Base-by-base conservation (phyloP, 257 asterid species). In the Ligustrum vulgare region DNA sequence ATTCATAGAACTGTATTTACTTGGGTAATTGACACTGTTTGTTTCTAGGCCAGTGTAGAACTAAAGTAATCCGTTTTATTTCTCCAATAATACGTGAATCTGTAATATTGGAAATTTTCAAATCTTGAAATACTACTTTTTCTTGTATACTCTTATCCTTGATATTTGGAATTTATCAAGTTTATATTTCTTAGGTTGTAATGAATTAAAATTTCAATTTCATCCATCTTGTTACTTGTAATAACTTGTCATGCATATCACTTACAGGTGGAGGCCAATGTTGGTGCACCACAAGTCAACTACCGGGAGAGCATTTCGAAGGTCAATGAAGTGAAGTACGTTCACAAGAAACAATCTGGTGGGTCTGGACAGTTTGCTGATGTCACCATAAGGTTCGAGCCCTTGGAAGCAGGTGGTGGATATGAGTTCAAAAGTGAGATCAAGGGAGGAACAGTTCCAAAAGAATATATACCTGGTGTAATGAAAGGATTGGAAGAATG, bases 251-350 rank as follows among this genome's bases (percentile, higher is more conserved):
- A 22, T 67, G 16, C 67, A n/a, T 68, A 31, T 56, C 72, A 47
- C 47, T 63, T 45, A 69, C 78, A 92, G 99, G 99, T 95, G 82
- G 99, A 89, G 81, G 99, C 99, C 36, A 95, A 93, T 75, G 99
- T 95, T 64, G 99, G 99, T 81, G 99, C 99, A 64, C 99, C 99
- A 70, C 99, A 95, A 87, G 99, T 95, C 51, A 95, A 95, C 89
- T 95, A 95, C 75, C 86, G 98, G 32, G 98, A 95, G 73, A 93
- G 99, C 88, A 95, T 95, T 79, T 95, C 97, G 25, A 89, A 67
- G 87, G 84, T 83, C 9, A 69, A 94, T 4, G 97, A 93, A 85
- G 93, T 87, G 60, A 95, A 87, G 79, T 95, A 95, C 20, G 82
- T 89, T 60, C 99, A 95, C 91, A 95, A 95, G 93, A 95, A 95